Conservation (phyloP, 2,329 filamentous ascomycete species). For the Fusarium equiseti region DNA sequence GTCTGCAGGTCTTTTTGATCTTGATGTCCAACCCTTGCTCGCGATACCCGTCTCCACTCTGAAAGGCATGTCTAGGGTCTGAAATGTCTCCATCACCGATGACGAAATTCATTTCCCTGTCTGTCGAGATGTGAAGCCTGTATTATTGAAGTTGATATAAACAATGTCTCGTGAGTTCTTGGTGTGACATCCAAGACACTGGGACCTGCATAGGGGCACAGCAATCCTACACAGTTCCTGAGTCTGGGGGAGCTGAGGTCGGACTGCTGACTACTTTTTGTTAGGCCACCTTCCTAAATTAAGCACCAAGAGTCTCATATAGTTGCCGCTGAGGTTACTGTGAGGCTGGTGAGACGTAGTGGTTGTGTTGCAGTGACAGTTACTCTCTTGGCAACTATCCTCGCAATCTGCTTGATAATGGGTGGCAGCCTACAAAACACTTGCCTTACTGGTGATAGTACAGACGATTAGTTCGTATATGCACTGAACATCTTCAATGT, state of each 20-base stretch:
- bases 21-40: background rate
- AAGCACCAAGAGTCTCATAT: slow-evolving; percentile 1
- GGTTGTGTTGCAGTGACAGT: background rate
- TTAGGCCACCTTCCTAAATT: background rate
- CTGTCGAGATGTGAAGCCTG: background rate
- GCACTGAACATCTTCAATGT: background rate
- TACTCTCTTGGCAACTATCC: background rate
- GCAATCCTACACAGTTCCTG: slow-evolving; percentile 3
- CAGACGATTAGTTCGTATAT: background rate
- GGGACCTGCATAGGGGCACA: background rate
- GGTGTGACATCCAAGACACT: background rate
- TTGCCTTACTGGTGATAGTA: background rate
- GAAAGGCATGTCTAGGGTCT: background rate
- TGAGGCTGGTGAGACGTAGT: background rate
- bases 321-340: background rate
- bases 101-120: slow-evolving; percentile 6
- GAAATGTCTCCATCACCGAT: slow-evolving; percentile 1
- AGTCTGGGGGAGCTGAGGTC: background rate
- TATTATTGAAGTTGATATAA: background rate
- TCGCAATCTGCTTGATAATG: background rate
- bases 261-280: background rate
- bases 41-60: slow-evolving; percentile 11
- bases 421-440: background rate
- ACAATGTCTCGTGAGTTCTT: background rate
- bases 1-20: background rate